Percentiles rank a stretch among this genome's conserved stretches.
These are phyloP conservation scores for Bipolaris bicolor DNA, from an alignment of 2,329 filamentous ascomycete species.

Conservation along the genomic window DNA sequence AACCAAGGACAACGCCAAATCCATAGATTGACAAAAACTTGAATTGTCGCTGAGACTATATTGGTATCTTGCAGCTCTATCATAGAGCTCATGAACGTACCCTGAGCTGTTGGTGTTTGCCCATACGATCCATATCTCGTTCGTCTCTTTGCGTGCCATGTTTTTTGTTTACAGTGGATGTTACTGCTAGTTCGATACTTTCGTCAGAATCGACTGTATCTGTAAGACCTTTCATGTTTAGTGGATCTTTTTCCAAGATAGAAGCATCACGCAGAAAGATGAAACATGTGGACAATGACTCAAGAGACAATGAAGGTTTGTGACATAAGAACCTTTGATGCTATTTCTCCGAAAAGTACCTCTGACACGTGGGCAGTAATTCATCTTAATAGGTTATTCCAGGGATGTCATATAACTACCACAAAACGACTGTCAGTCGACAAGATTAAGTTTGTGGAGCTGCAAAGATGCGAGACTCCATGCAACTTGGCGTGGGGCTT, in stretches of 20 bases:
- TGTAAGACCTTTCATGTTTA: slow-evolving; percentile 7
- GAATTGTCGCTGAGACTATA: slow-evolving; percentile 20
- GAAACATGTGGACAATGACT: background rate
- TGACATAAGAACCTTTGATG: background rate
- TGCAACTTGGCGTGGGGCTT: background rate
- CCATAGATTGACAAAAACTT: slow-evolving; percentile 21
- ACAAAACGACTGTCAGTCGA: background rate
- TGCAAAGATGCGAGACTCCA: background rate
- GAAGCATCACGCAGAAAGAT: background rate
- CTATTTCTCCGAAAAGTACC: background rate
- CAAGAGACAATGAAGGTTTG: background rate
- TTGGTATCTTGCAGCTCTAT: background rate
- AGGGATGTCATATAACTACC: background rate
- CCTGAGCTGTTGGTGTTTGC: slow-evolving; percentile 23
- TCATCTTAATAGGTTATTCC: background rate
- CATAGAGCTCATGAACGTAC: slow-evolving; percentile 4
- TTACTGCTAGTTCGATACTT: slow-evolving; percentile 4
- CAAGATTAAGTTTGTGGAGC: background rate
- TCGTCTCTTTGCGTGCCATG: slow-evolving; percentile 15
- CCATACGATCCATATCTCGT: slow-evolving; percentile 30
- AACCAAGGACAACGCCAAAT: slow-evolving; percentile 17
- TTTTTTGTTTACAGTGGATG: slow-evolving; percentile 1
- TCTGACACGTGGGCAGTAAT: background rate
- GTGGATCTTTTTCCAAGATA: background rate
- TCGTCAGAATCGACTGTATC: background rate